Base-by-base conservation (phyloP, 2,329 filamentous ascomycete genomes). In the Trichoderma endophyticum region DNA sequence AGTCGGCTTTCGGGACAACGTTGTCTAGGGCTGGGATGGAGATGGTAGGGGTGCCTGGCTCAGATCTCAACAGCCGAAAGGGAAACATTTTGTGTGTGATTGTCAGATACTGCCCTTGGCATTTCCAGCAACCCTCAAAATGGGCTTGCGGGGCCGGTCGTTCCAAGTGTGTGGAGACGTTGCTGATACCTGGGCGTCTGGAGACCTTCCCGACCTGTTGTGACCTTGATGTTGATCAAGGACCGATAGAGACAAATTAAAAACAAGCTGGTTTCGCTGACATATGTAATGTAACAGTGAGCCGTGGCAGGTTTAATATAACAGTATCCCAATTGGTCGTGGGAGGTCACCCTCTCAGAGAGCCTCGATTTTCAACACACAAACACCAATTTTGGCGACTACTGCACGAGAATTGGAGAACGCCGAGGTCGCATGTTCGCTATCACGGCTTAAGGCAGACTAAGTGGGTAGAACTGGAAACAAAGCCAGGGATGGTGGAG, bases 1-100 rank as follows among this genome's bases (percentile, higher is more conserved):
- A 71, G 69, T 65, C 69, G 69, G 69, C 28, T 60, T 59, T 71
- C 69, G 69, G 69, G 51, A 21, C 69, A 71, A 71, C 69, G 28
- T 71, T 65, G 67, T 28, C 24, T 36, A 62, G 48, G 57, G 57
- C 67, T 61, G 43, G 57, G 56, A n/a, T 30, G 34, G 65, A 60
- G 56, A 36, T 9, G 36, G 67, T 70, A 70, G 67, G 67, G 67
- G 57, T 70, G 21, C 54, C 67, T 36, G 36, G 67, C 67, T 62
- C 56, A 70, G 67, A 70, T 70, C 67, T 70, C 67, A 70, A 54
- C 67, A 36, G n/a, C 39, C 67, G 18, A 62, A 62, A 62, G 12
- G 36, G 39, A 70, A 32, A 62, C 57, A 62, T 28, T 69, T 48
- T 43, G 64, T 59, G 57, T 66, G 48, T 34, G n/a, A 70, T 62